Evolutionary conservation across 371 early-diverging fungal genomes (phyloP), one percentile per base, ranked within the genome.

Genomic region (Mortierella sp.): DNA sequence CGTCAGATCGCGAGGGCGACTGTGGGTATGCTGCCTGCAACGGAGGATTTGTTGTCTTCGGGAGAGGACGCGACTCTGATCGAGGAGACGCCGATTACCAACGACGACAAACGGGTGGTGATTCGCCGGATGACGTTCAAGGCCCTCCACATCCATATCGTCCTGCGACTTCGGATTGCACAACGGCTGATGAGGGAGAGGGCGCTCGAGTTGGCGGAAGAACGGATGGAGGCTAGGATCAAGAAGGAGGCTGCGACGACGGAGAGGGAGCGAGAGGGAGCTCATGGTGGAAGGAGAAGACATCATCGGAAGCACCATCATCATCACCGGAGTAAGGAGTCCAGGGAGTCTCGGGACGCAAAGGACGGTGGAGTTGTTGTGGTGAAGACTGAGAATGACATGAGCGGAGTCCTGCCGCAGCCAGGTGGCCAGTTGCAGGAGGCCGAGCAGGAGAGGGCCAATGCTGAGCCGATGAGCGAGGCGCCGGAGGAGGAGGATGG

Each of bases 151-250:
- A 65, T 11, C 3, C 65, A 43, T n/a, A 41, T 65, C 14, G 65
- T 41, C 8, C 40, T 65, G 19, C 61, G 61, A 6, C 61, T 58
- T 9, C 61, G 61, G 34, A 58, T 58, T 58, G 61, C 61, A 9
- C 61, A 58, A 58, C 34, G 61, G 22, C 19, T 58, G 9, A 65
- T 41, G 65, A 41, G 41, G 26, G 43, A 65, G 7, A 26, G 41
- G n/a, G 43, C 41, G 8, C 39, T 65, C n/a, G 65, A 43, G 24
- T 24, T 41, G 41, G 65, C 43, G 19, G 65, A 65, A 41, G 65
- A 64, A n/a, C 64, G 41, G 41, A 31, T 64, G 24, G 41, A 29
- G 43, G n/a, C n/a, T n/a, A n/a, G n/a, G n/a, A n/a, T n/a, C n/a
- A n/a, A n/a, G n/a, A n/a, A n/a, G n/a, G n/a, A n/a, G n/a, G n/a